Base-by-base conservation (phyloP, 2,329 filamentous ascomycete species). In the Nannizziopsis arthrosporioides region DNA sequence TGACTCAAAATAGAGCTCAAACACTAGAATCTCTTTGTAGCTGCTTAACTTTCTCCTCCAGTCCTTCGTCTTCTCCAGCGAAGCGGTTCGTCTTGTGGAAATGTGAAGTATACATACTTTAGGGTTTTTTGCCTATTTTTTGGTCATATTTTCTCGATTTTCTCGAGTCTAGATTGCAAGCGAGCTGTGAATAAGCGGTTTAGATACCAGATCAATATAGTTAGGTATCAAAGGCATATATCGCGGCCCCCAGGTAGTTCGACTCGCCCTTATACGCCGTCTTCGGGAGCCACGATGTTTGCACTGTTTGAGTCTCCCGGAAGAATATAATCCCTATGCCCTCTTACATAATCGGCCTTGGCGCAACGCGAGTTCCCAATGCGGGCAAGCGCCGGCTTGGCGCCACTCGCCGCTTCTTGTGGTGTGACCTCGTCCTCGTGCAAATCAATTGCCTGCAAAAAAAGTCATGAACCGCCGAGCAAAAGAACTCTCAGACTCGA, bases 301-400 rank as follows among this genome's bases (percentile, higher is more conserved):
- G 15, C 15, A 17, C 35, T 17, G 12, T 37, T 37, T 37, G 35
- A 17, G 4, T 37, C 35, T 37, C 10, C 10, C 12, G 35, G 12
- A 37, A 4, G 3, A 4, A 37, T 9, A n/a, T 37, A 37, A n/a
- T n/a, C 9, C 15, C 35, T 37, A 3, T 37, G 3, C 12, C 3
- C 3, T 48, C 1, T 12, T 12, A 40, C 2, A n/a, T 42, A 27
- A 18, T 11, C 31, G 7, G 7, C 9, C 37, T 42, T 37, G 38
- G 40, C 38, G 30, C 35, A 31, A 48, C 44, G 44, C 44, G 44
- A 47, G 5, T 19, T 19, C 44, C 44, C 9, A 15, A 40, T 32
- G 1, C 12, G 34, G 44, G 14, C 12, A 39, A 40, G 44, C 15
- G 35, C 37, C 11, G 15, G 9, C 44, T 47, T 47, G 44, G 44